Base-by-base conservation (phyloP, 176 grass and related monocot species). In the Bonia amplexicaulis region DNA sequence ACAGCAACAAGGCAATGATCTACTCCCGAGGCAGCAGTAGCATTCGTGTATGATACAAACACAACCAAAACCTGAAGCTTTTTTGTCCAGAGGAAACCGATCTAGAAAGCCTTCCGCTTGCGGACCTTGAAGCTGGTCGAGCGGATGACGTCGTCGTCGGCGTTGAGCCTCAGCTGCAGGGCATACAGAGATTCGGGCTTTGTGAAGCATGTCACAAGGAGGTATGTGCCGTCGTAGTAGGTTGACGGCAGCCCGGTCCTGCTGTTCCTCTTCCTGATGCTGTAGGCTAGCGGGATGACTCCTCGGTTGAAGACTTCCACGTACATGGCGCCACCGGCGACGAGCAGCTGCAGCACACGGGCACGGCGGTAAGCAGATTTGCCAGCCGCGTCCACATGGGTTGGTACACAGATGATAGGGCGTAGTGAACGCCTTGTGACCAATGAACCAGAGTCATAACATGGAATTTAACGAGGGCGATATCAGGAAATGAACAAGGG, bases 271-370 rank as follows among this genome's bases (percentile, higher is more conserved):
- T 94, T 99, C 84, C 85, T 91, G 66, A 96, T 92, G 78, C 91
- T 93, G 61, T 96, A 98, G 17, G 91, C 93, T 66, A 98, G 86
- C 5, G 96, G 96, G 58, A 93, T 90, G 19, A 94, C 90, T 20
- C 91, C 96, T 6, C 93, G 79, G 90, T 94, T 96, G 75, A 96
- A 96, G 16, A 96, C 86, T 74, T 94, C 91, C 65, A 96, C 90
- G 31, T 99, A 99, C 96, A 99, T 99, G 69, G 89, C 96, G 22
- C 93, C 93, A 6, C 96, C 93, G 37, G 91, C 79, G 6, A 99
- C 93, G 2, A 99, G 96, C 80, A 96, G 80, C 96, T 96, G 78
- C 78, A 86, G 69, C 6, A 78, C n/a, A 13, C 0, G 37, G 60
- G 12, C 49, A 3, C 69, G 17, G 52, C 9, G 1, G 63, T 60